phyloP scores from a whole-genome alignment of 2,329 filamentous ascomycete species.

The Blastomyces parvus region DNA sequence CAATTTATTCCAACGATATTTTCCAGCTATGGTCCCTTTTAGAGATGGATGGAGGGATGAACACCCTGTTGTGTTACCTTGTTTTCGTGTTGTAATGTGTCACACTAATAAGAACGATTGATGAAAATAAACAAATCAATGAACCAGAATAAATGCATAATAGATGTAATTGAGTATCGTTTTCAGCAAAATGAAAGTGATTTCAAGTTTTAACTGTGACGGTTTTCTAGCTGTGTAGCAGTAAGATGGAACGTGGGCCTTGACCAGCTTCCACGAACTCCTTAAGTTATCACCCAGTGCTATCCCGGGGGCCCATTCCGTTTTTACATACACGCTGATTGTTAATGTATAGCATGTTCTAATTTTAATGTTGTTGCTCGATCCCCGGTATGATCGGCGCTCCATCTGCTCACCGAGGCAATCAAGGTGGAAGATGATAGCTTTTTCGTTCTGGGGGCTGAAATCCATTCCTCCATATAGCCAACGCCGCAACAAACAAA shows the following conservation, averaged over 20 bases:
- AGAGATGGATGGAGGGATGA: background rate
- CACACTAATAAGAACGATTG: background rate
- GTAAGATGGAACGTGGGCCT: too few relatives aligned
- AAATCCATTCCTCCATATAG: background rate
- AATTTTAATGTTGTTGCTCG: background rate
- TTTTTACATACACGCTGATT: background rate
- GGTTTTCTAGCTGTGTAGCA: too few relatives aligned
- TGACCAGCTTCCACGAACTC: background rate
- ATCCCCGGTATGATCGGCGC: background rate
- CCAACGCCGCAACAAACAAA: background rate
- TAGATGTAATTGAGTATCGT: background rate
- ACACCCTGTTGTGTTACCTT: background rate
- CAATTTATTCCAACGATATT: background rate
- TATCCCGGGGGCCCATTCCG: background rate
- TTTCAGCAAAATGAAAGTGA: background rate
- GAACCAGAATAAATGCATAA: background rate
- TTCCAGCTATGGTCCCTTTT: background rate
- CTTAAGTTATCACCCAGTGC: background rate
- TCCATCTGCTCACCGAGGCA: background rate
- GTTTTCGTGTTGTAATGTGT: background rate
- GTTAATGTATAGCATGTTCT: background rate
- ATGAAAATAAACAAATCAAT: background rate
- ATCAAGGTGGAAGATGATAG: background rate
- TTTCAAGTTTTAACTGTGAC: too few relatives aligned
- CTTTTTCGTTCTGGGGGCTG: too few relatives aligned